Evolutionary conservation across 345 rosid species (phyloP).

Genomic region (Aegle marmelos): DNA sequence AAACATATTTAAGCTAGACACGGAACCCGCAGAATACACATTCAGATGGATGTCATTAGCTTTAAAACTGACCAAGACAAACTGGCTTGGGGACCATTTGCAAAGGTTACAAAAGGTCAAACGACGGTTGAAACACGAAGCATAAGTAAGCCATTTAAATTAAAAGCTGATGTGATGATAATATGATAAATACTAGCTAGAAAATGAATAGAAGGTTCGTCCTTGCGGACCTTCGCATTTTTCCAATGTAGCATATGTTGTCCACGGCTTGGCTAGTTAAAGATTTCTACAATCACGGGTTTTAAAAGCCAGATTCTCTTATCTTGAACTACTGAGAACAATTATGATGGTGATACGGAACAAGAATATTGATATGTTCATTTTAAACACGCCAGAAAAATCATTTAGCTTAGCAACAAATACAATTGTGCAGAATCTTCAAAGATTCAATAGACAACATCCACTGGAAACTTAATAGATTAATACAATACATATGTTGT

Average conservation of each 20-base stretch:
- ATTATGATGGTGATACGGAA: background rate
- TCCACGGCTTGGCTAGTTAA: background rate
- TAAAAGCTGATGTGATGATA: background rate
- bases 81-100: background rate
- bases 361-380: background rate
- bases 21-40: too few species aligned
- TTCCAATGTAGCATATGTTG: background rate
- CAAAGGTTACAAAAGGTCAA: background rate
- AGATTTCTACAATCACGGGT: background rate
- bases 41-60: background rate
- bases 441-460: background rate
- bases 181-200: background rate
- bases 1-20: too few species aligned
- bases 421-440: background rate
- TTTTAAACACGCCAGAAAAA: background rate
- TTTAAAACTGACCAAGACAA: background rate
- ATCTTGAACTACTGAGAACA: too few species aligned
- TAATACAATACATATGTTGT: conserved; percentile 10
- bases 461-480: background rate
- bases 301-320: too few species aligned
- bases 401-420: background rate
- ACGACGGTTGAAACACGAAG: background rate
- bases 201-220: background rate
- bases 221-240: background rate
- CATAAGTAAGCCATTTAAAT: background rate